A percentile compares a stretch with the other conserved stretches of the same genome.
Evolutionary conservation across 1,284 basidiomycete species (phyloP).

Genomic region (Pholiota adiposa): DNA sequence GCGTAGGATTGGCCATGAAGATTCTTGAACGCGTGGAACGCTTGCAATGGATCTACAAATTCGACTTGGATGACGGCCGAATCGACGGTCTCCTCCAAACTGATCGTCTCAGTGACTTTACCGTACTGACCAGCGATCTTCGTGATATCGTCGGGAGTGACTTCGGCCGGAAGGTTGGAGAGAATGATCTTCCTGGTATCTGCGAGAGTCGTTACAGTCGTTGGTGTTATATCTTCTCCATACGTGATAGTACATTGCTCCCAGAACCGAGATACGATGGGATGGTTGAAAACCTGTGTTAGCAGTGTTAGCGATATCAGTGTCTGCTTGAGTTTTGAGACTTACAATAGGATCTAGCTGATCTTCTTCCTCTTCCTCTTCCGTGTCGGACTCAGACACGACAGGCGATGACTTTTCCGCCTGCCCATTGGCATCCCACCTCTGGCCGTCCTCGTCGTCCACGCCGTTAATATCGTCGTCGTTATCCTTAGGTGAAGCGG

Average conservation of each 20-base stretch:
- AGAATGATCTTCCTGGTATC: conserved; percentile 42
- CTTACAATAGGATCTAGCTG: conserved; percentile 18
- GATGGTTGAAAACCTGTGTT: conserved; percentile 24
- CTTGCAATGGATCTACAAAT: conserved; percentile 32
- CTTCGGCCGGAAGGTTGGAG: conserved; percentile 38
- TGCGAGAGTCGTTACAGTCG: conserved; percentile 41
- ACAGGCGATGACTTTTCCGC: too few species aligned
- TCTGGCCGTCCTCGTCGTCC: background rate
- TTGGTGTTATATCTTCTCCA: conserved; percentile 37
- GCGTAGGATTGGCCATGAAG: conserved; percentile 35
- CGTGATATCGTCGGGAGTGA: conserved; percentile 30
- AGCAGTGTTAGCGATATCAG: background rate
- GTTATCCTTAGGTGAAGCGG: background rate
- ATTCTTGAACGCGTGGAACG: conserved; percentile 35
- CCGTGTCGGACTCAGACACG: too few species aligned
- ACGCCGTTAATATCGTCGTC: background rate
- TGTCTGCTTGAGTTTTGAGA: background rate
- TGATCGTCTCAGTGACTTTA: conserved; percentile 27
- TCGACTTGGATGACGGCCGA: conserved; percentile 31
- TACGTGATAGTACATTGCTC: conserved; percentile 43
- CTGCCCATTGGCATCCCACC: too few species aligned
- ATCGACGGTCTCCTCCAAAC: conserved; percentile 23
- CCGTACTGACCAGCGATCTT: conserved; percentile 34
- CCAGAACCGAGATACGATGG: conserved; percentile 31
- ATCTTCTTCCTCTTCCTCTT: background rate